Base-by-base conservation (phyloP, 805 yeast species). In the Grigorovia yakushimaensis region DNA sequence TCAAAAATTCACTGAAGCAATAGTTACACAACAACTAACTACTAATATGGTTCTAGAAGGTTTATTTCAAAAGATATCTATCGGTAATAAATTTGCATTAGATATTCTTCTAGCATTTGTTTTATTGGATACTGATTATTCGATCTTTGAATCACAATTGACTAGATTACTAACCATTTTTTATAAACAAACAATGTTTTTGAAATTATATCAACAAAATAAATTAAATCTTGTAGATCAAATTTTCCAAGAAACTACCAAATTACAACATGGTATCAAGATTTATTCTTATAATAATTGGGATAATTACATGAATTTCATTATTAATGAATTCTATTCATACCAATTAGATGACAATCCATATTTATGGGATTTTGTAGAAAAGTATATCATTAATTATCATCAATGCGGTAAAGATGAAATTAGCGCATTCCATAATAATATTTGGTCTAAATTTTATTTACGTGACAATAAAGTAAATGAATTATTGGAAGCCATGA, bases 81-180 rank as follows among this genome's bases (percentile, higher is more conserved):
- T 61, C 21, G 65, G 65, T 45, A 57, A 57, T 41, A 57, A 62
- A 5, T 55, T 69, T 22, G 51, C 67, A 24, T 55, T 65, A 44
- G 63, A 69, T 36, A 46, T 69, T 7, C 48, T 70, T 36, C 49
- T 70, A 36, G 49, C 67, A 11, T 58, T 71, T 30, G 58, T 68
- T 10, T 64, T 70, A 13, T 53, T 71, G 48, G 71, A 71, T 46
- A 63, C 71, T 47, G 69, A 68, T 42, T 60, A 60, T 27, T 54
- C 63, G 17, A 20, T 50, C 3, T 54, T 64, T 45, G 52, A 47
- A 35, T 45, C 48, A 3, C 62, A 61, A 43, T 22, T 64, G 7
- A 46, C 50, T 9, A 43, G 40, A 2, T 47, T 64, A 22, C 46
- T 64, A 38, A 51, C 54, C 8, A 36, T 62, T 13, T 57, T 59